A percentile compares a stretch with the other conserved stretches of the same genome.
Conservation (phyloP, 108 stramenopile species). For the Cyclotella kingstonii region DNA sequence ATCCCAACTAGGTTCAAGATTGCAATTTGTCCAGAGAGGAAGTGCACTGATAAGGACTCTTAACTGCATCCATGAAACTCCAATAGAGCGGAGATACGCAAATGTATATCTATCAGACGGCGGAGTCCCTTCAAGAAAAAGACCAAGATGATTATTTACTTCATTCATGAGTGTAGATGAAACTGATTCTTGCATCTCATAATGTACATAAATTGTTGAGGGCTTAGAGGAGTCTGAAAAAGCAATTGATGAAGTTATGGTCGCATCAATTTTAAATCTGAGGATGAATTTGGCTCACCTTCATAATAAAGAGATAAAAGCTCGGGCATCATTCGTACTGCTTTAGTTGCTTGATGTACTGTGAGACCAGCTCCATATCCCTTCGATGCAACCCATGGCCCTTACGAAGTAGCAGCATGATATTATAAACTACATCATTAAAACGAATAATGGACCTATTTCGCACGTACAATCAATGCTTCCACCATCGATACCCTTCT, state of each 20-base stretch:
- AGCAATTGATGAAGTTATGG: background rate
- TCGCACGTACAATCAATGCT: conserved; percentile 36
- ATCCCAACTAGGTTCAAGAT: conserved; percentile 52
- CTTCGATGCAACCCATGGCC: conserved; percentile 22
- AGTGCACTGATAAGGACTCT: conserved; percentile 32
- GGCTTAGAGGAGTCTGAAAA: conserved; percentile 26
- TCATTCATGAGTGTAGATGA: conserved; percentile 30
- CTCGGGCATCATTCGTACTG: conserved; percentile 47
- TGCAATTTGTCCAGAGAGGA: conserved; percentile 36
- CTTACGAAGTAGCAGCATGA: no score
- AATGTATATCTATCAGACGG: conserved; percentile 40
- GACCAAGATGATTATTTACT: conserved; percentile 24
- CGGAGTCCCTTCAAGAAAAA: conserved; percentile 34
- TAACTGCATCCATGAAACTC: conserved; percentile 46
- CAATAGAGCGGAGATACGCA: conserved; percentile 38
- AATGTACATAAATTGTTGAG: conserved; percentile 35
- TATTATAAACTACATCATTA: no score
- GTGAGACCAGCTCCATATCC: conserved; percentile 59
- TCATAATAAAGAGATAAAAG: conserved; percentile 44
- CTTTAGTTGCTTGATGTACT: conserved; percentile 27
- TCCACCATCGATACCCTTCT: conserved; percentile 10
- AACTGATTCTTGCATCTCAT: conserved; percentile 13
- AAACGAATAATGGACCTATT: no score
- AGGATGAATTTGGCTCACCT: no score
- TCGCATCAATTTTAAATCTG: no score